Evolutionary conservation across 2,329 filamentous ascomycete species (phyloP), one percentile per base, ranked within the genome.

Genomic region (Cladosporium velox): DNA sequence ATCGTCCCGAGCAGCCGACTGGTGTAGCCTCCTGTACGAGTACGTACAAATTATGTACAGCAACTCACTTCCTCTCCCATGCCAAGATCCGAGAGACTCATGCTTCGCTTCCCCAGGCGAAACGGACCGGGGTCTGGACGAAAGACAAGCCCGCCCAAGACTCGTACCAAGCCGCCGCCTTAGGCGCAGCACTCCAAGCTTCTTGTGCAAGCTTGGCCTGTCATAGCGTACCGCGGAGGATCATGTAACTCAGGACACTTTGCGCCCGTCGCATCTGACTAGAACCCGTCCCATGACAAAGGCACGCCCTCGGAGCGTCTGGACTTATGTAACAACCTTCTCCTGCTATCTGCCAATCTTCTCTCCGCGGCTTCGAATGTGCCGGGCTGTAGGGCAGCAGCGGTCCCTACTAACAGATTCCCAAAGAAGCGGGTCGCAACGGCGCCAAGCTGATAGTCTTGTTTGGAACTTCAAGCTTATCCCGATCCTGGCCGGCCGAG

Each of bases 51-150:
- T 44, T n/a, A 44, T 32, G 30, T 10, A 32, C n/a, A 21, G 21
- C 24, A 4, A 44, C 18, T 44, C 28, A 30, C 49, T 51, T 30
- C 57, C 57, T 32, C n/a, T 35, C 30, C 24, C 57, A 30, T 24
- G 59, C 59, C 47, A 51, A 62, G 59, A 54, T 49, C 24, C 32
- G 15, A 41, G 44, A 57, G 21, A 55, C 24, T 30, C 15, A 47
- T 30, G 24, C 61, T 57, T 64, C 61, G 61, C 61, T 64, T 64
- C 61, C 61, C 61, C 61, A 64, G 61, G 61, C 61, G 61, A 64
- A 64, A 64, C 61, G 61, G 61, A 64, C 61, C 61, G 61, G 61
- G 61, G 60, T 63, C 61, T 64, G 49, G 61, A 59, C 34, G 38
- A 12, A 3, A 59, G 55, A 44, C 34, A 63, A 64, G 61, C 61